A percentile compares a stretch with the other conserved stretches of the same genome.
phyloP scores from a whole-genome alignment of 495 filamentous ascomycete genomes.

The Penicillium salamii region DNA sequence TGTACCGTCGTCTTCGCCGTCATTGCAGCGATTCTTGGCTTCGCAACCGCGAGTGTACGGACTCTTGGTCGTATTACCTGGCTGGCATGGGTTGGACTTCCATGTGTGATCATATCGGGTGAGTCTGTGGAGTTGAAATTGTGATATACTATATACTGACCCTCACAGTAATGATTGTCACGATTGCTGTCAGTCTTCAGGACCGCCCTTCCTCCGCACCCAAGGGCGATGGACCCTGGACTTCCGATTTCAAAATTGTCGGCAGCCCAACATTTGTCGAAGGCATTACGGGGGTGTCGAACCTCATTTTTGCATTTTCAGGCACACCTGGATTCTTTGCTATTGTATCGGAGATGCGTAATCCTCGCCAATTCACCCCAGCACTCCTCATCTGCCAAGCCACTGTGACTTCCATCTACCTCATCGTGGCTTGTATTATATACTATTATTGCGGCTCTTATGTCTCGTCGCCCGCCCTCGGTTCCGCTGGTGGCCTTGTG shows the following conservation, averaged over 20 bases:
- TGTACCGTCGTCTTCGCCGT: conserved; percentile 51
- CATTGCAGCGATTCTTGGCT: conserved; percentile 31
- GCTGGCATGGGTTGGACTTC: conserved; percentile 35
- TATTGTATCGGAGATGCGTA: conserved; percentile 71
- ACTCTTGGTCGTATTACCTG: conserved; percentile 34
- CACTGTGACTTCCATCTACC: conserved; percentile 59
- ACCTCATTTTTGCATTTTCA: conserved; percentile 61
- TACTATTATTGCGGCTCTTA: conserved; percentile 65
- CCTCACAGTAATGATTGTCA: conserved; percentile 59
- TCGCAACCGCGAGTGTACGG: conserved; percentile 25
- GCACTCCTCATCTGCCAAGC: conserved; percentile 41
- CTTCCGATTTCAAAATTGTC: conserved; percentile 21
- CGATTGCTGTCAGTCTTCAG: conserved; percentile 57
- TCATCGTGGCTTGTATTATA: conserved; percentile 58
- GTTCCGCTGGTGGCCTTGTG: conserved; percentile 55
- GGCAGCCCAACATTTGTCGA: conserved; percentile 22
- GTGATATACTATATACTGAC: conserved; percentile 30
- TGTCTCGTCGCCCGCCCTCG: conserved; percentile 65
- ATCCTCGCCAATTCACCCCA: conserved; percentile 56
- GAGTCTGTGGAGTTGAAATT: conserved; percentile 18
- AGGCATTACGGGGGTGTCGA: conserved; percentile 55
- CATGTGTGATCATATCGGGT: conserved; percentile 30
- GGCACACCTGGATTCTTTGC: conserved; percentile 64
- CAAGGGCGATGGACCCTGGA: conserved; percentile 12
- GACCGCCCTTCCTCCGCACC: conserved; percentile 31